Base-by-base conservation (phyloP, 345 rosid species). In the Salix exigua region DNA sequence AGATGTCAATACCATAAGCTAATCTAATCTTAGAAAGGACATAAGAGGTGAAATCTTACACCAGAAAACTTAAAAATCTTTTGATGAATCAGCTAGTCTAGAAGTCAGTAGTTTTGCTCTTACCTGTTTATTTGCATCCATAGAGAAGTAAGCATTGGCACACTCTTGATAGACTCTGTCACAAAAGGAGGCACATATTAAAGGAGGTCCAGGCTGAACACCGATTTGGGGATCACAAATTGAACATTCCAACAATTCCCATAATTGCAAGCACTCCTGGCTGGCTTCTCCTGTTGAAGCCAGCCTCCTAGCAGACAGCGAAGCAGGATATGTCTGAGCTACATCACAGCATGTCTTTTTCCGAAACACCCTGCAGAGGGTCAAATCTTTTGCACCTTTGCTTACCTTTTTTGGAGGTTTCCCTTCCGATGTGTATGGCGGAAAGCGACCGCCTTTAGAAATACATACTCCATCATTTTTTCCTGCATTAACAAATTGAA, bases 241-340 rank as follows among this genome's bases (percentile, higher is more conserved):
- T n/a, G 99, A 92, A 77, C 98, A 96, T 85, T 96, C 99, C 88
- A 94, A 75, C 75, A 90, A 79, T 79, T 96, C 99, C 88, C 94
- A 96, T 69, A 92, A 73, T 19, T 90, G 86, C 83, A 88, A 80
- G 55, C 99, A 96, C 61, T 92, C 98, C 74, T 86, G 82, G 61
- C 81, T 86, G 53, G 95, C 97, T 80, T 94, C 98, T 55, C 97
- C 99, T n/a, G 87, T 83, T 65, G 88, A 85, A 78, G 96, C 92
- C 76, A 96, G 82, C 85, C 83, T 91, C 86, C 97, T 86, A 26
- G 88, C 78, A 44, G 98, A 86, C 76, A 96, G 73, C 72, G 89
- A 87, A 84, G 98, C 96, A 44, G 96, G 91, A 81, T 88, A 86
- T 2, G 98, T 92, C 92, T 96, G 98, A 73, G 89, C 83, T 70